Base-by-base conservation (phyloP, 2,329 filamentous ascomycete species). In the Verticillium nubilum region DNA sequence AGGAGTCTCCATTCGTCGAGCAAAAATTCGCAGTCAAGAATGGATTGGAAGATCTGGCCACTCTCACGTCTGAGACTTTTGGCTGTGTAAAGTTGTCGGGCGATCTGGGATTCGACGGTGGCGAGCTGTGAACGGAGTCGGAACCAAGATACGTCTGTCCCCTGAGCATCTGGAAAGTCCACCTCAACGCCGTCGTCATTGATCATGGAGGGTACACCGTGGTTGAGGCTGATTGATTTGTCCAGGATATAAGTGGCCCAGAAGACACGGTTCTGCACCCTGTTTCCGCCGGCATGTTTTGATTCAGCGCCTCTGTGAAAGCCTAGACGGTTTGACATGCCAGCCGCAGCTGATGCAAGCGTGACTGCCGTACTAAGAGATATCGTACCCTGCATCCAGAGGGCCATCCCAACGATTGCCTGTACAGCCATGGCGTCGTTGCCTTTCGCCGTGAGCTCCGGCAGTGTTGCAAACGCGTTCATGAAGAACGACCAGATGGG, bases 191-290 rank as follows among this genome's bases (percentile, higher is more conserved):
- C 58, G 25, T 60, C 60, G 12, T 63, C 56, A 17, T 58, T 57
- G 5, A 62, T 56, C 12, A 47, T 60, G 1, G 61, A 57, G 4
- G 61, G 55, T 7, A 62, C 26, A 3, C 61, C 61, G 4, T 62
- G 60, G 10, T 62, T 60, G 19, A 63, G 47, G 7, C 56, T 35
- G 25, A 50, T 60, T 17, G 60, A 60, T 26, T 60, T 58, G 28
- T 63, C 60, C 6, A 63, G 54, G 10, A 63, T 62, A n/a, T 60
- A 63, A 13, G 58, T 60, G 5, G 56, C 58, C 61, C 61, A 63
- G 26, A 63, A 63, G 5, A 63, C 61, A 3, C 60, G 58, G 35
- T 56, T 58, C n/a, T 56, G 60, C 7, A 56, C 58, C 19, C 60
- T 56, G 12, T 56, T 56, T 23, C 60, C 60, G 23, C 55, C 52